Evolutionary conservation across 2,329 filamentous ascomycete genomes (phyloP).

Genomic region (Penicillium decumbens): DNA sequence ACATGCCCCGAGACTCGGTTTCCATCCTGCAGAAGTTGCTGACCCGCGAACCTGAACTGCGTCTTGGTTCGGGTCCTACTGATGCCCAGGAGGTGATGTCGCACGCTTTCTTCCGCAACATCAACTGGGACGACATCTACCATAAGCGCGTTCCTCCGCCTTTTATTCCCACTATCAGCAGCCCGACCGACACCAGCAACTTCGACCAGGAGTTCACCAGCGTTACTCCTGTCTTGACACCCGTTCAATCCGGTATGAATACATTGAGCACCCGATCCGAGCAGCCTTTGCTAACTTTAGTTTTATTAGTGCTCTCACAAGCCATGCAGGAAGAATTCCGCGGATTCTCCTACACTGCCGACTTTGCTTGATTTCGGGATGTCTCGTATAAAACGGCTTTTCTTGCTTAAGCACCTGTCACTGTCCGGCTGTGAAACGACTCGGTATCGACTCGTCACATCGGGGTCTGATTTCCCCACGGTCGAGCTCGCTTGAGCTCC

Average conservation of each 20-base stretch:
- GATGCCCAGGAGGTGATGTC: slow-evolving; percentile 99
- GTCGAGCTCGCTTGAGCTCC: slow-evolving; percentile 8
- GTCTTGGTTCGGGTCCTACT: slow-evolving; percentile 88
- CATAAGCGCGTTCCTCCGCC: slow-evolving; percentile 87
- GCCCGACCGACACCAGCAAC: slow-evolving; percentile 96
- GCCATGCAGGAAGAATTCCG: slow-evolving; percentile 99
- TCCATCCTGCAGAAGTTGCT: slow-evolving; percentile 96
- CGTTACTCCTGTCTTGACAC: slow-evolving; percentile 93
- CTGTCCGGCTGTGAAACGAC: background rate
- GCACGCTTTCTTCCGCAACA: slow-evolving; percentile 94
- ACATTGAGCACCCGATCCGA: background rate
- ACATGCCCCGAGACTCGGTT: slow-evolving; percentile 97
- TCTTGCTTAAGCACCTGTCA: slow-evolving; percentile 12
- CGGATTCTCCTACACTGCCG: slow-evolving; percentile 94
- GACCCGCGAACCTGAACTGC: slow-evolving; percentile 87
- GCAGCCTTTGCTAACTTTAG: background rate
- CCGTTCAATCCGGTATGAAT: slow-evolving; percentile 85
- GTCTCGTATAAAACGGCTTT: slow-evolving; percentile 8
- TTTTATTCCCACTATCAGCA: slow-evolving; percentile 85
- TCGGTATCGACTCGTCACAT: slow-evolving; percentile 4
- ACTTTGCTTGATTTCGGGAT: slow-evolving; percentile 62
- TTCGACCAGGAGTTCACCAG: slow-evolving; percentile 99
- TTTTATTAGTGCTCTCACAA: slow-evolving; percentile 74
- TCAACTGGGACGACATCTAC: slow-evolving; percentile 99
- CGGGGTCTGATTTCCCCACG: slow-evolving; percentile 9